Evolutionary conservation across 2,329 filamentous ascomycete genomes (phyloP).

Genomic region (Trichoderma koningii): DNA sequence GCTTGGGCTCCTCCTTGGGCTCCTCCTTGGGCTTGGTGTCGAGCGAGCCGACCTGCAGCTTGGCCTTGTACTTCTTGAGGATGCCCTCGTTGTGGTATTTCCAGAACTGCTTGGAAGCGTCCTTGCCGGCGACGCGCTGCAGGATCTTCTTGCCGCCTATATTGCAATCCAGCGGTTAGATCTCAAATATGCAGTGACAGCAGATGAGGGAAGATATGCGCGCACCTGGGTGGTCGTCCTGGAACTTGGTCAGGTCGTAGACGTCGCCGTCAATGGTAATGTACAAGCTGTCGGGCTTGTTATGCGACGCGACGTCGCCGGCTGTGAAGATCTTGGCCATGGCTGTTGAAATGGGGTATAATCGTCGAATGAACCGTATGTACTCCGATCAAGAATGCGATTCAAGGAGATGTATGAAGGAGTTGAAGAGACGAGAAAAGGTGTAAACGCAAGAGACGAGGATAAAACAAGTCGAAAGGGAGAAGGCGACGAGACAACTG

Average conservation of each 20-base stretch:
- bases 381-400: too few relatives aligned
- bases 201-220: conserved; percentile 3
- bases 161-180: background rate
- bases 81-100: conserved; percentile 83
- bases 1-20: conserved; percentile 63
- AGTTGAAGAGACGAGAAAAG: background rate
- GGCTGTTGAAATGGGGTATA: conserved; percentile 33
- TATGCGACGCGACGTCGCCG: conserved; percentile 87
- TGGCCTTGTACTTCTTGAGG: conserved; percentile 79
- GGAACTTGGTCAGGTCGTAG: conserved; percentile 89
- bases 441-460: background rate
- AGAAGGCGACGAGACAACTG: too few relatives aligned
- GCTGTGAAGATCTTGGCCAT: conserved; percentile 90
- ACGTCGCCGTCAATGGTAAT: conserved; percentile 94
- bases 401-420: too few relatives aligned
- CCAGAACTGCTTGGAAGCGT: conserved; percentile 69
- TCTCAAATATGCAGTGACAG: background rate
- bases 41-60: conserved; percentile 81
- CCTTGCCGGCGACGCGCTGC: conserved; percentile 64
- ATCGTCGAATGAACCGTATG: background rate
- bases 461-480: background rate
- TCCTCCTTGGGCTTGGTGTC: conserved; percentile 80
- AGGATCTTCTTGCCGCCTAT: conserved; percentile 66
- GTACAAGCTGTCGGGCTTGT: conserved; percentile 82
- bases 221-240: conserved; percentile 80